phyloP scores from a whole-genome alignment of 371 early-diverging fungal species.

The Batkoa obscura region DNA sequence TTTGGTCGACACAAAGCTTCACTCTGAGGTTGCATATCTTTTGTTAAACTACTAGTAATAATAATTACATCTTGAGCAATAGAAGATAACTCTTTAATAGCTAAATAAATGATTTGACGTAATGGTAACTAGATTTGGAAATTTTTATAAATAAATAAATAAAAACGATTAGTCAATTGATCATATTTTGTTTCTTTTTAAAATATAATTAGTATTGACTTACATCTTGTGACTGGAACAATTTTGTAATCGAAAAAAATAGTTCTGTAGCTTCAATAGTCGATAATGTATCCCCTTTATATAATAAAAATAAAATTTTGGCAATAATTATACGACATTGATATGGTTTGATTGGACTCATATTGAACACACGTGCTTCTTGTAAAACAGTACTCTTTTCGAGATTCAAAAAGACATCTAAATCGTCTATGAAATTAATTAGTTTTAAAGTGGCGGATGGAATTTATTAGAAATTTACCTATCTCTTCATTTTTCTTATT shows the following conservation, averaged over 20 bases:
- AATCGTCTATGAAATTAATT: neutral
- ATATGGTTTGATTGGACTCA: slow-evolving; percentile 82
- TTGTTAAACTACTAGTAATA: slow-evolving; percentile 87
- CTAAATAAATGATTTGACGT: slow-evolving; percentile 90
- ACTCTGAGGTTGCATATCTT: slow-evolving; percentile 88
- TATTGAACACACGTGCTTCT: slow-evolving; percentile 93
- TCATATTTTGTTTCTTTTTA: neutral
- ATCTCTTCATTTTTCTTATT: slow-evolving; percentile 6
- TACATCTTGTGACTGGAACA: slow-evolving; percentile 93
- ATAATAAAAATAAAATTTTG: slow-evolving; percentile 81
- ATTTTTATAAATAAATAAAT: neutral
- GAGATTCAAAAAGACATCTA: slow-evolving; percentile 17
- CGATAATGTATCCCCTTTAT: slow-evolving; percentile 70
- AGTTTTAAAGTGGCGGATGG: neutral
- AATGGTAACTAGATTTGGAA: slow-evolving; percentile 37
- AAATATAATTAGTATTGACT: slow-evolving; percentile 9
- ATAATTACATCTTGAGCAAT: slow-evolving; percentile 93
- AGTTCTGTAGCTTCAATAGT: slow-evolving; percentile 90
- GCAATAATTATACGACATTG: slow-evolving; percentile 84
- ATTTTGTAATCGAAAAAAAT: slow-evolving; percentile 92
- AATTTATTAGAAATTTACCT: neutral
- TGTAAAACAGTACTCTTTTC: slow-evolving; percentile 89
- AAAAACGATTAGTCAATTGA: no score
- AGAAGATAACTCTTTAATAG: slow-evolving; percentile 86
- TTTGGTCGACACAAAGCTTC: slow-evolving; percentile 82